phyloP scores from a whole-genome alignment of 2,329 filamentous ascomycete species.

The Nemania sp. region DNA sequence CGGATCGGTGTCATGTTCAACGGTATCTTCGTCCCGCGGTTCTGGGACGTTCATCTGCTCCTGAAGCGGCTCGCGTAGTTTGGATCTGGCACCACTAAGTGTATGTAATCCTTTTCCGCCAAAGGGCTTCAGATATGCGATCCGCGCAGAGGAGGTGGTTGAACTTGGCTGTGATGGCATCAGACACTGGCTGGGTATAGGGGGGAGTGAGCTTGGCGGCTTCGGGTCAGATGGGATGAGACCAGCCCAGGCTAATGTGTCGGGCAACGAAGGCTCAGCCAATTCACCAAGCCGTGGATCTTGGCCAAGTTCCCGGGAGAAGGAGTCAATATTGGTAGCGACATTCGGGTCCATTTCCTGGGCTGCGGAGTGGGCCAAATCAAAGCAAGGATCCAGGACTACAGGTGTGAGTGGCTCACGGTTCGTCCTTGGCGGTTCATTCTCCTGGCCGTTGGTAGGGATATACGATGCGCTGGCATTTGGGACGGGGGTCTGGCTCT shows the following conservation, averaged over 20 bases:
- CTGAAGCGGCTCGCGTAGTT: constrained; percentile 40
- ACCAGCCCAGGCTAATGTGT: constrained; percentile 59
- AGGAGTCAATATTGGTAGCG: constrained; percentile 43
- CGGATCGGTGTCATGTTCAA: constrained; percentile 29
- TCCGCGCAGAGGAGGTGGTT: constrained; percentile 55
- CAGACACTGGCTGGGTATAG: constrained; percentile 56
- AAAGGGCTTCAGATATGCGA: constrained; percentile 59
- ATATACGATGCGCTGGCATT: constrained; percentile 31
- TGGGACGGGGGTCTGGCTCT: constrained; percentile 33
- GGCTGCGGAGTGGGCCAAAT: constrained; percentile 44
- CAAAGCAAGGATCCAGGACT: constrained; percentile 49
- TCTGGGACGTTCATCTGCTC: constrained; percentile 34
- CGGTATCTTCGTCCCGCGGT: constrained; percentile 29
- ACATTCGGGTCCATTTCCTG: constrained; percentile 49
- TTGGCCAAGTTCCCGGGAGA: constrained; percentile 42
- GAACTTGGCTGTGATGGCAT: constrained; percentile 58
- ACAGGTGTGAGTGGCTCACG: constrained; percentile 59
- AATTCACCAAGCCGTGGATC: constrained; percentile 33
- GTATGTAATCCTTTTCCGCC: constrained; percentile 60
- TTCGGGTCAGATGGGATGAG: constrained; percentile 47
- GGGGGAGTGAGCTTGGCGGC: constrained; percentile 44
- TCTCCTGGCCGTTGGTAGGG: constrained; percentile 52
- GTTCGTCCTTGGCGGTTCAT: constrained; percentile 53
- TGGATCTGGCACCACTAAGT: constrained; percentile 49
- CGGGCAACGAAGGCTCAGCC: constrained; percentile 52